A percentile compares a stretch with the other conserved stretches of the same genome.
These are phyloP conservation scores for Ophiognomonia clavigignenti-juglandacearum DNA, from an alignment of 2,329 filamentous ascomycete species.

Conservation along the genomic window DNA sequence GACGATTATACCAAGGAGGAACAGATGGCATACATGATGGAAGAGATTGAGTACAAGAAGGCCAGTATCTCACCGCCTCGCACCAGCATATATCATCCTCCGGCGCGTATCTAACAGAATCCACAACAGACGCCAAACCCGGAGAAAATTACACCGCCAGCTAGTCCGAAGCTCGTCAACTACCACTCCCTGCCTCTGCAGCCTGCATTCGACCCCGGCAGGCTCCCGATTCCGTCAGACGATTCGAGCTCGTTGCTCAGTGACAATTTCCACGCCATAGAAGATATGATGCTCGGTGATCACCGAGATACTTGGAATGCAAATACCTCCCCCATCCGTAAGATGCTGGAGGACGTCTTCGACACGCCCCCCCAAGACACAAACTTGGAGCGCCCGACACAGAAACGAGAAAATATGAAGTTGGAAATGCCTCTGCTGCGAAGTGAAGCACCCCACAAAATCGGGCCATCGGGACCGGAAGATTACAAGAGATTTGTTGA, in stretches of 20 bases:
- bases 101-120: not conserved
- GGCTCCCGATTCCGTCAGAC: slow-evolving; percentile 20
- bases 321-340: slow-evolving; percentile 15
- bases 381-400: not conserved
- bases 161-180: slow-evolving; percentile 17
- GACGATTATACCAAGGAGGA: slow-evolving; percentile 17
- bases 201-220: slow-evolving; percentile 16
- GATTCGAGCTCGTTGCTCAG: slow-evolving; percentile 17
- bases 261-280: slow-evolving; percentile 20
- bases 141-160: slow-evolving; percentile 21
- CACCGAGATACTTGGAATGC: slow-evolving; percentile 19
- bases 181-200: slow-evolving; percentile 18
- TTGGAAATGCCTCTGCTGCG: slow-evolving; percentile 22
- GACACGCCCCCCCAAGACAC: slow-evolving; percentile 8
- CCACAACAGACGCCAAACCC: slow-evolving; percentile 3
- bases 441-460: not conserved
- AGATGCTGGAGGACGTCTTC: not conserved
- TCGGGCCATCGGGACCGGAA: not conserved
- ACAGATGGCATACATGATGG: slow-evolving; percentile 12
- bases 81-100: not conserved
- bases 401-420: slow-evolving; percentile 16
- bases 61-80: slow-evolving; percentile 13
- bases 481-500: slow-evolving; percentile 17
- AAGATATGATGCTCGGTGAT: slow-evolving; percentile 19
- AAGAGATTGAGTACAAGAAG: slow-evolving; percentile 16